Conservation (phyloP, 768 basidiomycete species). For the Coprinopsis marcescibilis region DNA sequence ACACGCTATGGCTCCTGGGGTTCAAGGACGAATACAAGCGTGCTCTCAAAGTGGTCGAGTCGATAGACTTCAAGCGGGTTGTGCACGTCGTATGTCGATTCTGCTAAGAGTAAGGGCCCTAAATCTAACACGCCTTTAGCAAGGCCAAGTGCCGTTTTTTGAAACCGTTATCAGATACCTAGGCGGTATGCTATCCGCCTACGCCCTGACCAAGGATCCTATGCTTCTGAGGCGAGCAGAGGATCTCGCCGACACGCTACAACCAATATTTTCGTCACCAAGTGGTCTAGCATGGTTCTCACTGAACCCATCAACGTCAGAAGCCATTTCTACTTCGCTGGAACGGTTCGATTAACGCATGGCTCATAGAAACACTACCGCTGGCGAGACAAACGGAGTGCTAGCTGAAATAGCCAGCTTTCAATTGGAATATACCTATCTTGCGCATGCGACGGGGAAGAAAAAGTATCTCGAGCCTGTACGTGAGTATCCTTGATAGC, state of each 20-base stretch:
- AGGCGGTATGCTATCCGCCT: slow-evolving; percentile 80
- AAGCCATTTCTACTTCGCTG: slow-evolving; percentile 8
- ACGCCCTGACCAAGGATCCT: slow-evolving; percentile 63
- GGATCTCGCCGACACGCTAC: slow-evolving; percentile 67
- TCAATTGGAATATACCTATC: slow-evolving; percentile 82
- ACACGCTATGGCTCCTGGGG: slow-evolving; percentile 81
- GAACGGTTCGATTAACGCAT: neutral
- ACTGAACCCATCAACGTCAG: slow-evolving; percentile 61
- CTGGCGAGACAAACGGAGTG: slow-evolving; percentile 32
- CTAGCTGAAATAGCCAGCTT: slow-evolving; percentile 81
- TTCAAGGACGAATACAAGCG: slow-evolving; percentile 64
- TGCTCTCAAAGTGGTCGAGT: slow-evolving; percentile 49
- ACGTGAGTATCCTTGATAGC: slow-evolving; percentile 14
- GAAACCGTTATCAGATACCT: slow-evolving; percentile 90
- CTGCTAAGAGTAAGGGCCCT: neutral
- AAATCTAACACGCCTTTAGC: neutral
- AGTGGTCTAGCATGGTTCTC: slow-evolving; percentile 67
- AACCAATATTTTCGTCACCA: slow-evolving; percentile 65
- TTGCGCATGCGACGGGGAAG: slow-evolving; percentile 73
- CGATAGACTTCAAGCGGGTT: slow-evolving; percentile 43
- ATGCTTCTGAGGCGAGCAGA: slow-evolving; percentile 66
- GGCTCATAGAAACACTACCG: slow-evolving; percentile 9
- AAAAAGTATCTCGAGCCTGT: slow-evolving; percentile 55
- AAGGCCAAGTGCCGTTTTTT: slow-evolving; percentile 50
- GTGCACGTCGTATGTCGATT: slow-evolving; percentile 27